A percentile compares a stretch with the other conserved stretches of the same genome.
Conservation (phyloP, 2,329 filamentous ascomycete species). For the Apiospora phragmitis region DNA sequence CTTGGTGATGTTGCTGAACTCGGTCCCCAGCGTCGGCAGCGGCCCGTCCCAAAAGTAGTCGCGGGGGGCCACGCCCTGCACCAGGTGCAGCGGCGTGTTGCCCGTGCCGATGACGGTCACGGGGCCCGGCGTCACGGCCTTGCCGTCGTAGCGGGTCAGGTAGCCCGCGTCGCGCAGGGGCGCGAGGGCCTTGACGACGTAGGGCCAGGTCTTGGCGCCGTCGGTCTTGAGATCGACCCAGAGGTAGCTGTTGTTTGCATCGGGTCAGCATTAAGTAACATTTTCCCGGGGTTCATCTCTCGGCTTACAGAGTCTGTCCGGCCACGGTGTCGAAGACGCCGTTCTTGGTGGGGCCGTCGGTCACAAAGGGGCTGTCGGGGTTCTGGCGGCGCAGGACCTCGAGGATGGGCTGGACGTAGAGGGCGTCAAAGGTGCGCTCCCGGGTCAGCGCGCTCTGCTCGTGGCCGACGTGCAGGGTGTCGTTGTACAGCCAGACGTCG, state of each 20-base stretch:
- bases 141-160: slow-evolving; percentile 51
- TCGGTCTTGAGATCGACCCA: slow-evolving; percentile 68
- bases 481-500: slow-evolving; percentile 62
- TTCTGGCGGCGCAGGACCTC: slow-evolving; percentile 55
- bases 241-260: slow-evolving; percentile 39
- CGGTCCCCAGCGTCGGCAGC: slow-evolving; percentile 22
- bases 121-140: slow-evolving; percentile 48
- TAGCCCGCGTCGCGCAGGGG: slow-evolving; percentile 57
- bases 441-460: slow-evolving; percentile 49
- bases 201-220: slow-evolving; percentile 48
- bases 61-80: slow-evolving; percentile 50
- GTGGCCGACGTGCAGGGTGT: slow-evolving; percentile 62
- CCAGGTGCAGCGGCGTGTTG: slow-evolving; percentile 54
- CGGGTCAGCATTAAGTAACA: neutral
- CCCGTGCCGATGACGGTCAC: slow-evolving; percentile 69
- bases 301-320: slow-evolving; percentile 43
- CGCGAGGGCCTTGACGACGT: slow-evolving; percentile 52
- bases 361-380: slow-evolving; percentile 42
- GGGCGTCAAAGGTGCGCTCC: slow-evolving; percentile 55
- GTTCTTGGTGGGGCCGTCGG: slow-evolving; percentile 34
- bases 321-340: slow-evolving; percentile 56
- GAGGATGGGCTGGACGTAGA: slow-evolving; percentile 66
- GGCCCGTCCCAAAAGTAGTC: slow-evolving; percentile 61
- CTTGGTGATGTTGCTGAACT: slow-evolving; percentile 25
- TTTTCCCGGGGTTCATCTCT: neutral